These are phyloP conservation scores for Grifola frondosa DNA, from an alignment of 1,284 basidiomycete species.

Conservation along the genomic window DNA sequence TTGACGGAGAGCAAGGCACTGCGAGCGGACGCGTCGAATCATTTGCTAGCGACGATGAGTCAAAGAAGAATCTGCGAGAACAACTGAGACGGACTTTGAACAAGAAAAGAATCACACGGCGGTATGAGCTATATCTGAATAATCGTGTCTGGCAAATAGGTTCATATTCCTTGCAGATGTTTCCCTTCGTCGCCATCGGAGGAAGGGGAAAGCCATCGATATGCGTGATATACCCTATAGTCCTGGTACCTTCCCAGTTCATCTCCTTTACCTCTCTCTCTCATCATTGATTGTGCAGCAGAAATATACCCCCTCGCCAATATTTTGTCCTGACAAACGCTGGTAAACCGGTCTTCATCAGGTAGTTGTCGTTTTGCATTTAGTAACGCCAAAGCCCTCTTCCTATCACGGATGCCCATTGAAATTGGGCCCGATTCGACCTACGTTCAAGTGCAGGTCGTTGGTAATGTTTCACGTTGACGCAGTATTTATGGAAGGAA, in stretches of 20 bases:
- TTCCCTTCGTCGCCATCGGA: constrained; percentile 14
- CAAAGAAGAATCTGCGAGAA: constrained; percentile 65
- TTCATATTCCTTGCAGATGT: constrained; percentile 12
- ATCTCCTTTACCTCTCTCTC: neutral
- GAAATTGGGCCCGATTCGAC: no score
- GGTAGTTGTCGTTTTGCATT: constrained; percentile 44
- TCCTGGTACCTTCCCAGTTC: constrained; percentile 23
- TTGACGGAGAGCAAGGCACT: constrained; percentile 49
- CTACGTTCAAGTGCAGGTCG: no score
- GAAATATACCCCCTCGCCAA: constrained; percentile 64
- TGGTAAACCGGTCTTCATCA: constrained; percentile 90
- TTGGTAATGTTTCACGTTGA: no score
- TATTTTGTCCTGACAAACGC: constrained; percentile 94
- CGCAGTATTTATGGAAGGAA: no score
- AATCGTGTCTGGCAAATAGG: no score
- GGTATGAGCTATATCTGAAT: constrained; percentile 22
- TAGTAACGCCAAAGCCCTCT: no score
- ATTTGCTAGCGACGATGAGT: constrained; percentile 47
- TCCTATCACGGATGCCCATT: no score
- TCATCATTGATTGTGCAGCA: constrained; percentile 18
- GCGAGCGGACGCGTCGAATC: constrained; percentile 43
- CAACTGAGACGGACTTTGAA: constrained; percentile 67
- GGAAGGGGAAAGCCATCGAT: constrained; percentile 25
- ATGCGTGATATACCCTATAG: constrained; percentile 28
- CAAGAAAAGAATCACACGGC: constrained; percentile 40